Evolutionary conservation across 768 basidiomycete genomes (phyloP), one percentile per base, ranked within the genome.

Genomic region (Pulveroboletus ravenelii): DNA sequence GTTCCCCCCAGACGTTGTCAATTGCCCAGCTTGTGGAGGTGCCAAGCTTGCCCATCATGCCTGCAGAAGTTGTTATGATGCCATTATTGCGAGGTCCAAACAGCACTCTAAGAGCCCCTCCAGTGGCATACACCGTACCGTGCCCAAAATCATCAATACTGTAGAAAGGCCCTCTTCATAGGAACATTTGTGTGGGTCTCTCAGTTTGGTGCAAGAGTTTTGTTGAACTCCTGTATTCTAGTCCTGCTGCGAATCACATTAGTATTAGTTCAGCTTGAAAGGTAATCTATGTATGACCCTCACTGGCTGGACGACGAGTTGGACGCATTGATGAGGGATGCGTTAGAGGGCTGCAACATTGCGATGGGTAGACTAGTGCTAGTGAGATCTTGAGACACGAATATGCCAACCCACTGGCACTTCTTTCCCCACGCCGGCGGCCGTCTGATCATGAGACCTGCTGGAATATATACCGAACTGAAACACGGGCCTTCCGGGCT

Each of bases 21-120:
- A 85, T 57, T 98, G 94, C 62, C 83, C 89, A n/a, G 88, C 80
- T 23, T 97, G 94, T 59, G 94, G 94, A 25, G 73, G 75, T 14
- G 83, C 91, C 40, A 96, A 96, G 66, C 81, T 94, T 14, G 84
- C 89, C 15, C 93, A 95, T 63, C 84, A 94, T 65, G 71, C 93
- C 13, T 98, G 94, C 70, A 78, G 81, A 49, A 75, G 73, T 31
- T 97, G 94, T 67, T 94, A 88, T 61, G 59, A 68, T 31, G 50
- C 58, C 20, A 70, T 68, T 47, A 36, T 57, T 42, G 55, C 66
- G 42, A 58, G 53, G 39, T 66, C 55, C 25, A 66, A 36, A 37
- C 57, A 53, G 10, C 52, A 54, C 25, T 39, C 54, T 7, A 65
- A 53, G 54, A 47, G 41, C 30, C 23, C 43, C 6, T 45, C 53